Conservation (phyloP, 75 land plant genomes). For the Sequoiadendron giganteum region DNA sequence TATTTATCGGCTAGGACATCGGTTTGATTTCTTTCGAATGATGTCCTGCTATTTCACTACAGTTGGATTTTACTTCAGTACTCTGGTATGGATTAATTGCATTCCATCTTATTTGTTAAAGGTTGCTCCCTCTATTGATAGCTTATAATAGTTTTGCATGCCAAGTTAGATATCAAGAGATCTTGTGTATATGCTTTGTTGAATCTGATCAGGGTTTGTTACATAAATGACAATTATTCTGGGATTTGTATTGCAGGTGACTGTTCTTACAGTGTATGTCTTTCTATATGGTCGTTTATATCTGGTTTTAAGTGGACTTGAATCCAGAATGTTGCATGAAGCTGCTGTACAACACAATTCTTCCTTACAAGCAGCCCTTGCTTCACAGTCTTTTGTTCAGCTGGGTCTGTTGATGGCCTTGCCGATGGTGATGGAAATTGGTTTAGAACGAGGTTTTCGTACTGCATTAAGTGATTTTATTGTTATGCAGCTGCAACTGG, state of each 20-base stretch:
- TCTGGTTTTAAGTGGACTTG: constrained; percentile 91
- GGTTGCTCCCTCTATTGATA: neutral
- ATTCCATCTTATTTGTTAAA: neutral
- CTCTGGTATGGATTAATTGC: constrained; percentile 58
- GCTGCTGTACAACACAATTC: constrained; percentile 48
- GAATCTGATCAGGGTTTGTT: neutral
- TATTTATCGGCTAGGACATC: constrained; percentile 91
- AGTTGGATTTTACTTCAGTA: constrained; percentile 92
- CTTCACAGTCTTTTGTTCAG: constrained; percentile 92
- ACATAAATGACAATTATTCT: neutral
- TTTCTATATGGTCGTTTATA: constrained; percentile 92
- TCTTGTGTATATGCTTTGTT: neutral
- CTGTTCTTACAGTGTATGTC: constrained; percentile 84
- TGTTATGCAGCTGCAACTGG: constrained; percentile 95
- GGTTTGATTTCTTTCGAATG: constrained; percentile 98
- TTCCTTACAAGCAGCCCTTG: constrained; percentile 85
- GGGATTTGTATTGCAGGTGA: constrained; percentile 56
- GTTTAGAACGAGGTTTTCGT: constrained; percentile 90
- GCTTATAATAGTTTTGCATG: neutral
- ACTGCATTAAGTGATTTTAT: constrained; percentile 87
- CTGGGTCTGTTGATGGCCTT: constrained; percentile 86
- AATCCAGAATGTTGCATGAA: constrained; percentile 49
- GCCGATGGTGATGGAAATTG: constrained; percentile 99
- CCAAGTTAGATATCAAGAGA: neutral
- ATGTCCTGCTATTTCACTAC: constrained; percentile 94